A percentile compares a stretch with the other conserved stretches of the same genome.
Evolutionary conservation across 257 asterid species (phyloP).

Genomic region (Nicotiana tomentosiformis): DNA sequence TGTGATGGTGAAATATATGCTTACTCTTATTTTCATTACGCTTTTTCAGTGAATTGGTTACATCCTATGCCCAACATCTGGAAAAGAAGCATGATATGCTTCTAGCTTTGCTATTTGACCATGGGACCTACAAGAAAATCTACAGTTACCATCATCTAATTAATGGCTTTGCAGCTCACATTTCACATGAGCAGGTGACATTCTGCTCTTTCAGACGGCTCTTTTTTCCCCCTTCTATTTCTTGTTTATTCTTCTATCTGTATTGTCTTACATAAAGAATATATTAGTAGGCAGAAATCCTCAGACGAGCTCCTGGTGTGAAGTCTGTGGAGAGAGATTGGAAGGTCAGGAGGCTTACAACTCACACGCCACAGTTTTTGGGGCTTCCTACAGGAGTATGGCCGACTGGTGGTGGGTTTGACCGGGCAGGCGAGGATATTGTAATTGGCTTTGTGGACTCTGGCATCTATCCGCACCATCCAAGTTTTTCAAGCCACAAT

Average conservation of each 20-base stretch:
- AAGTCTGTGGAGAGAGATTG: conserved; percentile 89
- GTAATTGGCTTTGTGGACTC: conserved; percentile 91
- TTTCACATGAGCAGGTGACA: conserved; percentile 85
- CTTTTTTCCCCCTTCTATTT: background rate
- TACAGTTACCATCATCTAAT: conserved; percentile 92
- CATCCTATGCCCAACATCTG: conserved; percentile 68
- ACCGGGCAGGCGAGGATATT: conserved; percentile 94
- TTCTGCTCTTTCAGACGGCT: conserved; percentile 16
- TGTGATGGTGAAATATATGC: background rate
- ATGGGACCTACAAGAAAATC: conserved; percentile 73
- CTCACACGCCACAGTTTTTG: conserved; percentile 94
- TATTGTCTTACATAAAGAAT: conserved; percentile 38
- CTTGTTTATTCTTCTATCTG: conserved; percentile 8
- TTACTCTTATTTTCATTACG: conserved; percentile 5
- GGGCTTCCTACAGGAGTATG: conserved; percentile 99
- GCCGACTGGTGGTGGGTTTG: conserved; percentile 96
- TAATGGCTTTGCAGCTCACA: conserved; percentile 90
- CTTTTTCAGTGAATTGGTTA: conserved; percentile 61
- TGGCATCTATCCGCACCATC: conserved; percentile 93
- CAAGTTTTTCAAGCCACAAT: conserved; percentile 67
- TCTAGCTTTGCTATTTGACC: conserved; percentile 80
- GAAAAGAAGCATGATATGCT: conserved; percentile 92
- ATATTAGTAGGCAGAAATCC: conserved; percentile 84
- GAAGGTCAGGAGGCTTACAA: conserved; percentile 92
- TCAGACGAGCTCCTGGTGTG: conserved; percentile 77